Base-by-base conservation (phyloP, 2,329 filamentous ascomycete species). In the Aspergillus sojae region DNA sequence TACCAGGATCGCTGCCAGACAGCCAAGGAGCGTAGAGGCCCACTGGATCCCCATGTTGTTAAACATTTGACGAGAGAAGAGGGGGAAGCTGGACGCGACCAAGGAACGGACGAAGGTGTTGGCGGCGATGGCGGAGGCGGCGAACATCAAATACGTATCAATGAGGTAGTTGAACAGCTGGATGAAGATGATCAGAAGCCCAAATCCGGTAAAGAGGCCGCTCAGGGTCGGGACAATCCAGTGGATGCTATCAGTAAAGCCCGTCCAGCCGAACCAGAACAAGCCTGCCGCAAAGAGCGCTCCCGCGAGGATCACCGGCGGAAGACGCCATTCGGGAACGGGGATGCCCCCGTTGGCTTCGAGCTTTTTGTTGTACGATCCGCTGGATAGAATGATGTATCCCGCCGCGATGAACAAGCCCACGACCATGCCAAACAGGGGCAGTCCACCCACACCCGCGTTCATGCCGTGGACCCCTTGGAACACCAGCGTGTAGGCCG, bases 371-470 rank as follows among this genome's bases (percentile, higher is more conserved):
- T 86, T 84, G 77, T 94, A 94, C 73, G 83, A 32, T 82, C n/a
- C 87, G 86, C 75, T 92, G 86, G 71, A 85, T 84, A 86, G 70
- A 58, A 91, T 80, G 67, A 94, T 88, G 54, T 84, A 83, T 10
- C 82, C 64, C 56, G 90, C 91, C 0, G 90, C 91, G 60, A 92
- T 78, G 19, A 94, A 65, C 73, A 93, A 86, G 54, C 92, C 92
- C 10, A 83, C 71, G 58, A 95, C 86, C 89, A 97, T 92, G 60
- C 93, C 93, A 70, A 97, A 92, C 76, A 93, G 94, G 9, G 92
- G 88, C 5, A 97, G 83, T 1, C 93, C 93, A 4, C 88, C 85
- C 21, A 91, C 78, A 62, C 93, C 93, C 1, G 84, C 72, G 39
- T 80, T 86, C 81, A 94, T 90, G 68, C 86, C 84, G 76, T 96